Evolutionary conservation across 768 basidiomycete species (phyloP).

Genomic region (Trametes gibbosa): DNA sequence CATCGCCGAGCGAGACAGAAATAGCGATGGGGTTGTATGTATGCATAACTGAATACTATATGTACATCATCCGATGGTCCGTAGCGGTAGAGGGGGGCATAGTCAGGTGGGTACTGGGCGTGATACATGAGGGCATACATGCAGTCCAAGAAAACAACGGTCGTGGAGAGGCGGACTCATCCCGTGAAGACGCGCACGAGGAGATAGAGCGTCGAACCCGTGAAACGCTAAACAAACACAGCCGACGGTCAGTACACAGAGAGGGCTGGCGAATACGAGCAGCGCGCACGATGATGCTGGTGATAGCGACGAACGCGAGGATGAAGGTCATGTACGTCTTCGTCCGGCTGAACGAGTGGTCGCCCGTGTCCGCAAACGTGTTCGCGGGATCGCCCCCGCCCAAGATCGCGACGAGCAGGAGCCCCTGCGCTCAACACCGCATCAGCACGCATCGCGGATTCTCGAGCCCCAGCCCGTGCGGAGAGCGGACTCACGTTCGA

Average conservation of each 20-base stretch:
- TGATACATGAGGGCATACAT: constrained; percentile 14
- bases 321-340: constrained; percentile 81
- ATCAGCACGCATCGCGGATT: neutral
- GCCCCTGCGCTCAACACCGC: constrained; percentile 42
- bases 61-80: constrained; percentile 8
- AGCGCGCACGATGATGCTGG: constrained; percentile 54
- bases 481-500: constrained; percentile 59
- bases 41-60: neutral
- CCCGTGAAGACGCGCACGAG: constrained; percentile 52
- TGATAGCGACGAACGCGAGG: constrained; percentile 76
- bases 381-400: constrained; percentile 54
- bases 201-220: constrained; percentile 57
- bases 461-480: no score
- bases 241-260: constrained; percentile 11
- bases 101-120: neutral
- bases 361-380: constrained; percentile 53
- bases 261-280: neutral
- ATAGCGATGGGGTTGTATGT: constrained; percentile 3
- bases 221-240: constrained; percentile 43
- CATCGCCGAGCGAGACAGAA: neutral
- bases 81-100: neutral
- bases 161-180: constrained; percentile 21
- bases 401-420: constrained; percentile 69
- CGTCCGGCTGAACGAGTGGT: constrained; percentile 48
- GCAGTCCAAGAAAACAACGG: neutral